Evolutionary conservation across 2,329 filamentous ascomycete genomes (phyloP).

Genomic region (Colletotrichum sp.): DNA sequence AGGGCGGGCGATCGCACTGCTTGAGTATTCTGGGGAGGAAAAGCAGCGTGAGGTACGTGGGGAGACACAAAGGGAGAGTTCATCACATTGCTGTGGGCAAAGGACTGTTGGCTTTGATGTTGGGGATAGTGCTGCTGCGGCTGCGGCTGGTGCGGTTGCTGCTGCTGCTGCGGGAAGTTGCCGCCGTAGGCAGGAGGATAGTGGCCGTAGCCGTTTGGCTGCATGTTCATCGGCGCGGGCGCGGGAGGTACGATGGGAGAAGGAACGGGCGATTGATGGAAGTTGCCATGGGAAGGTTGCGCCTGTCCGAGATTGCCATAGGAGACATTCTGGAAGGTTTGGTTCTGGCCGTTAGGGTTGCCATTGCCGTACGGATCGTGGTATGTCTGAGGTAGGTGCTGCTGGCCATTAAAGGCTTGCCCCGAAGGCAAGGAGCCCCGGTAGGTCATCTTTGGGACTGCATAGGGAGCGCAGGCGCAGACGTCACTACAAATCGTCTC

Average conservation of each 20-base stretch:
- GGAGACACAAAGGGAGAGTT: constrained; percentile 10
- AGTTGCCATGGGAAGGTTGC: constrained; percentile 30
- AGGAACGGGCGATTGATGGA: constrained; percentile 29
- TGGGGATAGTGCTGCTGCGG: not conserved
- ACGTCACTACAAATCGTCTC: constrained; percentile 7
- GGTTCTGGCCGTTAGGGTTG: constrained; percentile 22
- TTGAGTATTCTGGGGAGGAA: constrained; percentile 4
- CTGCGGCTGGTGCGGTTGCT: constrained; percentile 26
- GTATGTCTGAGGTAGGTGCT: constrained; percentile 22
- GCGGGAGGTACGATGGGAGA: constrained; percentile 27
- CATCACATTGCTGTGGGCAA: constrained; percentile 4
- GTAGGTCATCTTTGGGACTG: constrained; percentile 35
- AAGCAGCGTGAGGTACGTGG: constrained; percentile 9
- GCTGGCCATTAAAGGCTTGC: constrained; percentile 43
- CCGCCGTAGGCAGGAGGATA: constrained; percentile 23
- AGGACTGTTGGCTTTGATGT: constrained; percentile 7
- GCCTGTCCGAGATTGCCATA: constrained; percentile 25
- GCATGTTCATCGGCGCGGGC: constrained; percentile 26
- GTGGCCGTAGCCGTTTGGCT: constrained; percentile 19
- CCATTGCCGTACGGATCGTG: constrained; percentile 12
- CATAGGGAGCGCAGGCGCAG: constrained; percentile 22
- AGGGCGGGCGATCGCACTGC: constrained; percentile 7
- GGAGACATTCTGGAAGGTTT: constrained; percentile 20
- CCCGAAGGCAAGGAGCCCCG: constrained; percentile 43
- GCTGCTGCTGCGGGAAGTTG: constrained; percentile 30